A percentile compares a stretch with the other conserved stretches of the same genome.
These are phyloP conservation scores for Kurtzmaniella quercitrusa DNA, from an alignment of 1,139 yeast species.

Conservation along the genomic window DNA sequence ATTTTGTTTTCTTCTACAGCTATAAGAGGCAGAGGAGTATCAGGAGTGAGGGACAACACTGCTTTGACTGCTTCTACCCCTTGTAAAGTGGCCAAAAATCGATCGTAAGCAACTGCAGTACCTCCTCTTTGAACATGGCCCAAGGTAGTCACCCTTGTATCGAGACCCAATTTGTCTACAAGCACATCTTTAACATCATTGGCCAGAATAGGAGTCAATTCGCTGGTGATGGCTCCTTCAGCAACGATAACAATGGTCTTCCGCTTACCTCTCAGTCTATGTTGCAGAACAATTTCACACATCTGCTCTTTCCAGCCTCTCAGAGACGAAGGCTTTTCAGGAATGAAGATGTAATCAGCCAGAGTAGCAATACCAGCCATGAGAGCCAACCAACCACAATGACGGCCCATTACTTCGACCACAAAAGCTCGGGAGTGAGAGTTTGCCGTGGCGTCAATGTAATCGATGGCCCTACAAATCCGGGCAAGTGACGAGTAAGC, in stretches of 20 bases:
- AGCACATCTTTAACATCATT: conserved; percentile 66
- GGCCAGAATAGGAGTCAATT: conserved; percentile 61
- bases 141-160: conserved; percentile 72
- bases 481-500: conserved; percentile 75
- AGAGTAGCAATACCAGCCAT: conserved; percentile 83
- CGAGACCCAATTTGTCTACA: conserved; percentile 62
- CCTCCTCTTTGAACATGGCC: conserved; percentile 91
- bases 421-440: conserved; percentile 83
- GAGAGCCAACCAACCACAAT: conserved; percentile 83
- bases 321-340: conserved; percentile 67
- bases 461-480: conserved; percentile 74
- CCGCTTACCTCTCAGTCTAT: conserved; percentile 68
- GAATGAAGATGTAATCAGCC: conserved; percentile 77
- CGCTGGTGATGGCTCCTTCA: conserved; percentile 74
- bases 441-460: conserved; percentile 79
- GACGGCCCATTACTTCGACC: conserved; percentile 88
- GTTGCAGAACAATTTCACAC: conserved; percentile 60
- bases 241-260: conserved; percentile 80
- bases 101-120: conserved; percentile 75
- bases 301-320: conserved; percentile 64
- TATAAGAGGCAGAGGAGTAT: conserved; percentile 73
- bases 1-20: conserved; percentile 70
- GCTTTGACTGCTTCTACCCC: conserved; percentile 85
- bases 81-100: conserved; percentile 71
- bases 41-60: conserved; percentile 63